phyloP scores from a whole-genome alignment of 2,329 filamentous ascomycete genomes.

The Fusarium luffae region DNA sequence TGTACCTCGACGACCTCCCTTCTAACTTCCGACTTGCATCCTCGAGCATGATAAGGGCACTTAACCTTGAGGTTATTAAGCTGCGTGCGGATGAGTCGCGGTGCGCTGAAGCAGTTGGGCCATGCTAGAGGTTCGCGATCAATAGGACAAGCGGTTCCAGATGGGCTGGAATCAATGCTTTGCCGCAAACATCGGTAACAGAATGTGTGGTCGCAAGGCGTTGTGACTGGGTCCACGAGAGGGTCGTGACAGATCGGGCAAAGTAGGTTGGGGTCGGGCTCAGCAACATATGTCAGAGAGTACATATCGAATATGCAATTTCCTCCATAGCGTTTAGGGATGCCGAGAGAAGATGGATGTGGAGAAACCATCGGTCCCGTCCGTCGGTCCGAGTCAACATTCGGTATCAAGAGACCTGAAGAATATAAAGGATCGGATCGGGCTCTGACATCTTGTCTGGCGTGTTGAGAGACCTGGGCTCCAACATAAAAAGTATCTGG shows the following conservation, averaged over 20 bases:
- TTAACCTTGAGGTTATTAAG: conserved; percentile 69
- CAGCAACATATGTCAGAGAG: conserved; percentile 57
- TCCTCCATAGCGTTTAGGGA: conserved; percentile 53
- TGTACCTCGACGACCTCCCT: conserved; percentile 68
- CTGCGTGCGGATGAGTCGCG: conserved; percentile 66
- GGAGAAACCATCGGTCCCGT: conserved; percentile 52
- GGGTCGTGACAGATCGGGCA: conserved; percentile 70
- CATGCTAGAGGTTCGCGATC: conserved; percentile 61
- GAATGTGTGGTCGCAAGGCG: conserved; percentile 73
- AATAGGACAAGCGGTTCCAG: conserved; percentile 64
- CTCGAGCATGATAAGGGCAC: conserved; percentile 64
- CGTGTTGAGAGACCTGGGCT: conserved; percentile 43
- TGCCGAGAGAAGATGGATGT: conserved; percentile 54
- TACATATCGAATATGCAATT: conserved; percentile 58
- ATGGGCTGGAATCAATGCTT: conserved; percentile 55
- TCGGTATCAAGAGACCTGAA: conserved; percentile 35
- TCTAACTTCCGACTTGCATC: conserved; percentile 62
- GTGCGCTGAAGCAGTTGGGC: conserved; percentile 56
- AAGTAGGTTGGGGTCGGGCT: conserved; percentile 60
- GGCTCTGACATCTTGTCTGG: conserved; percentile 34
- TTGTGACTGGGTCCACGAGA: conserved; percentile 69
- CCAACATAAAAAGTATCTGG: conserved; percentile 51
- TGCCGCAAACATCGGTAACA: conserved; percentile 67
- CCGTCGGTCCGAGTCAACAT: conserved; percentile 44
- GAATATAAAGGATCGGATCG: conserved; percentile 25